These are phyloP conservation scores for Trypanosoma vivax DNA, from an alignment of 208 protist genomes.

Conservation along the genomic window DNA sequence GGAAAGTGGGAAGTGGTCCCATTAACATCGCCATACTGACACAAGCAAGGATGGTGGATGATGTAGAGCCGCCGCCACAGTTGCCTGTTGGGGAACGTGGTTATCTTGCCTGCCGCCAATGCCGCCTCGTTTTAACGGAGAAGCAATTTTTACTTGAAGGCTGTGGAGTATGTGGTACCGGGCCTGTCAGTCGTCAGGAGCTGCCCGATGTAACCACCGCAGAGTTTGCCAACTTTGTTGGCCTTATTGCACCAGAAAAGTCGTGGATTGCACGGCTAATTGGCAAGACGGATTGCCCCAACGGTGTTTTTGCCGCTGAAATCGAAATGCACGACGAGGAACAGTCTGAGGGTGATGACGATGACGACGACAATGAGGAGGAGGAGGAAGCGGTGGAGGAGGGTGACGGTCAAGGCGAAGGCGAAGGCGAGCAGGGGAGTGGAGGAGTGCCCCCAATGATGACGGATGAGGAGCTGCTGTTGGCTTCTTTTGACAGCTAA, in stretches of 20 bases:
- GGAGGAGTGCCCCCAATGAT: neutral
- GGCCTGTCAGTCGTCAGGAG: slow-evolving; percentile 47
- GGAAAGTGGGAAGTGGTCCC: no score
- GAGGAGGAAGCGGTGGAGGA: slow-evolving; percentile 25
- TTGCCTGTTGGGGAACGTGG: slow-evolving; percentile 61
- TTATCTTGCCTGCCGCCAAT: slow-evolving; percentile 73
- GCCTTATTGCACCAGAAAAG: slow-evolving; percentile 69
- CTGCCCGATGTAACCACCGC: slow-evolving; percentile 68
- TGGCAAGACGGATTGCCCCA: slow-evolving; percentile 37
- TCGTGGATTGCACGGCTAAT: slow-evolving; percentile 86
- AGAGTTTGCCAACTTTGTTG: slow-evolving; percentile 80
- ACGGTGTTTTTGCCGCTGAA: slow-evolving; percentile 72
- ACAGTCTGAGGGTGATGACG: slow-evolving; percentile 19
- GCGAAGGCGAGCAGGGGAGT: neutral
- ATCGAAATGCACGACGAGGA: slow-evolving; percentile 53
- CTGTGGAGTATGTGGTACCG: slow-evolving; percentile 62
- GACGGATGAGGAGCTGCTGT: neutral
- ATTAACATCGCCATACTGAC: no score
- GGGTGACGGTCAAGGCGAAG: slow-evolving; percentile 1
- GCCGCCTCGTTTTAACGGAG: slow-evolving; percentile 70
- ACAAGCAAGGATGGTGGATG: neutral
- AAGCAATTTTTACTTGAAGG: slow-evolving; percentile 66
- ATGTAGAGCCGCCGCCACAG: slow-evolving; percentile 58
- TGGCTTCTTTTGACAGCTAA: no score
- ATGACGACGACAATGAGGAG: slow-evolving; percentile 21